A percentile compares a stretch with the other conserved stretches of the same genome.
Evolutionary conservation across 352 stramenopile genomes (phyloP).

Genomic region (Globisporangium mamillatum): DNA sequence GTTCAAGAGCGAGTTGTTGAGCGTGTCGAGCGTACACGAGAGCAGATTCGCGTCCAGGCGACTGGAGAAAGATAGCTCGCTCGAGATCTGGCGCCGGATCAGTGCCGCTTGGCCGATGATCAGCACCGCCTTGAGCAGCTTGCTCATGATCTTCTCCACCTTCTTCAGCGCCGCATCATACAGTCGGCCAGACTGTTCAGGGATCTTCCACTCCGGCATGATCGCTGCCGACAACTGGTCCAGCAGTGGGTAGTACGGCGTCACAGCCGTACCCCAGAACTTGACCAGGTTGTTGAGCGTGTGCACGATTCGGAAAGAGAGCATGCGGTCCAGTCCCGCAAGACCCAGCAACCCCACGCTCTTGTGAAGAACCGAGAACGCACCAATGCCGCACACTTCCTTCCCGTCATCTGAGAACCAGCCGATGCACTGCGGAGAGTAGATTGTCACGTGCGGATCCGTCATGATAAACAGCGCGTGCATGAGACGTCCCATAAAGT

Average conservation of each 20-base stretch:
- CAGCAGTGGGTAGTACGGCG: conserved; percentile 87
- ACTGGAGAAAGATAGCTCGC: conserved; percentile 89
- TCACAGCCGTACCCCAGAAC: conserved; percentile 88
- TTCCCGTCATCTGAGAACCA: conserved; percentile 89
- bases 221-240: conserved; percentile 85
- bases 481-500: conserved; percentile 94
- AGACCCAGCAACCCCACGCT: conserved; percentile 91
- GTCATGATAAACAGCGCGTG: conserved; percentile 92
- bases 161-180: conserved; percentile 91
- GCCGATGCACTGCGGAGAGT: conserved; percentile 89
- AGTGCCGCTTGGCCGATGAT: conserved; percentile 94
- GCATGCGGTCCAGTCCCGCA: conserved; percentile 89
- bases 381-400: conserved; percentile 88
- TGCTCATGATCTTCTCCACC: conserved; percentile 93
- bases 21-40: conserved; percentile 81
- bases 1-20: conserved; percentile 89
- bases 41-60: conserved; percentile 91
- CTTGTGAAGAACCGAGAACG: conserved; percentile 88
- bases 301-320: conserved; percentile 91
- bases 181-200: conserved; percentile 77
- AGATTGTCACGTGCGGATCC: conserved; percentile 88
- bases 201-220: conserved; percentile 87
- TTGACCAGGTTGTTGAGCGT: conserved; percentile 93
- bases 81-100: conserved; percentile 90
- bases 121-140: conserved; percentile 90